phyloP scores from a whole-genome alignment of 176 grass and related monocot species.

The Cenchrus purpureus region DNA sequence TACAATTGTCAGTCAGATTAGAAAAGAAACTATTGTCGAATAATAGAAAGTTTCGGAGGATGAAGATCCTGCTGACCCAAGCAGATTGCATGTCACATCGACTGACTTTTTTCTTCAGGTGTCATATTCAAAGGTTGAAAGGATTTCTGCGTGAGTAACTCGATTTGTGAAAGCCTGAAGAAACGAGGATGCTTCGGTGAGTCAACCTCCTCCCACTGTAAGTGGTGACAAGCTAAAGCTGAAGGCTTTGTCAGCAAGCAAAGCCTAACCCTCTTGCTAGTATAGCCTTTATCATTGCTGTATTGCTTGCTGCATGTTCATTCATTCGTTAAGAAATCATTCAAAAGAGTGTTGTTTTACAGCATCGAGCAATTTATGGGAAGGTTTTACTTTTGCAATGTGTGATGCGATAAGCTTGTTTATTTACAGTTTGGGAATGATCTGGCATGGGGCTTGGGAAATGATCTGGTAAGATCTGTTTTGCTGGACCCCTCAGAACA shows the following conservation, averaged over 20 bases:
- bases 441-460: neutral
- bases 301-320: neutral
- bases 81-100: neutral
- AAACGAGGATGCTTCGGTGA: neutral
- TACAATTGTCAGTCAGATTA: conserved; percentile 29
- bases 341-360: neutral
- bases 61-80: conserved; percentile 35
- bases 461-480: neutral
- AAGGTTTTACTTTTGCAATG: neutral
- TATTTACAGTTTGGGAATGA: neutral
- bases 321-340: conserved; percentile 14
- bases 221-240: neutral
- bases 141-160: neutral
- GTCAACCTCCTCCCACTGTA: conserved; percentile 28
- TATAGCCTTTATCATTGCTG: conserved; percentile 22
- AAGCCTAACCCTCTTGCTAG: conserved; percentile 1
- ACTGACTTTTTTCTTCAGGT: neutral
- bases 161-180: neutral
- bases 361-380: neutral
- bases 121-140: conserved; percentile 12
- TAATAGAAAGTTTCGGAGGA: conserved; percentile 2
- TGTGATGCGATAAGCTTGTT: conserved; percentile 19
- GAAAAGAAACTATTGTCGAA: conserved; percentile 21
- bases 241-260: conserved; percentile 17
- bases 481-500: neutral